Percentiles rank a stretch among this genome's conserved stretches.
Evolutionary conservation across 306 rosid species (phyloP).

Genomic region (Hippophae gyantsensis): DNA sequence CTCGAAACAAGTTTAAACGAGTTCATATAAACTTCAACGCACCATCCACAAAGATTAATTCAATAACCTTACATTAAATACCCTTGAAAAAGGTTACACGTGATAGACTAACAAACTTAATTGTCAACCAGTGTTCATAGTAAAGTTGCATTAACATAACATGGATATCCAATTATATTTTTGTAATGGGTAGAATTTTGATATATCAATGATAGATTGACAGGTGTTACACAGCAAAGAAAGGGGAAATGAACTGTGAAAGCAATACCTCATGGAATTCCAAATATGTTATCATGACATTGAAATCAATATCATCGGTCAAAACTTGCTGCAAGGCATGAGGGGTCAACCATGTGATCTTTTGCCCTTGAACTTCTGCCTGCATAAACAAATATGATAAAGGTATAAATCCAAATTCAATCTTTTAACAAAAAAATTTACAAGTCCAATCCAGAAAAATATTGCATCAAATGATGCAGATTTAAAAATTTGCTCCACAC

Average conservation of each 20-base stretch:
- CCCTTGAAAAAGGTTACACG: too few species aligned
- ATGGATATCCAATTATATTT: too few species aligned
- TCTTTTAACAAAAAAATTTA: background rate
- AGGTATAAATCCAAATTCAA: background rate
- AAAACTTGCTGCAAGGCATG: slow-evolving; percentile 87
- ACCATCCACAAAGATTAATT: too few species aligned
- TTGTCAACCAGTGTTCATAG: too few species aligned
- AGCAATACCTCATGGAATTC: slow-evolving; percentile 68
- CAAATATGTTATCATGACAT: slow-evolving; percentile 61
- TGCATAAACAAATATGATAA: slow-evolving; percentile 28
- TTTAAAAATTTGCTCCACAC: background rate
- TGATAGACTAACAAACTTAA: too few species aligned
- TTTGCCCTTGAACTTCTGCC: slow-evolving; percentile 80
- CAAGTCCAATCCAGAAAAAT: background rate
- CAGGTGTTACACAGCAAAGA: background rate
- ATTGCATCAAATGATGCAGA: too few species aligned
- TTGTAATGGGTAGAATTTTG: too few species aligned
- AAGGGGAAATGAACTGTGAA: background rate
- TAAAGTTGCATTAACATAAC: too few species aligned
- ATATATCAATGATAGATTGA: background rate
- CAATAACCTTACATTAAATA: too few species aligned
- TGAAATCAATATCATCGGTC: slow-evolving; percentile 63
- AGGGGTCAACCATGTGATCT: slow-evolving; percentile 81
- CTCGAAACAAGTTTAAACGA: too few species aligned
- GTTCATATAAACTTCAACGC: too few species aligned